Percentiles rank a stretch among this genome's conserved stretches.
Conservation (phyloP, 768 basidiomycete genomes). For the Agrocybe praecox region DNA sequence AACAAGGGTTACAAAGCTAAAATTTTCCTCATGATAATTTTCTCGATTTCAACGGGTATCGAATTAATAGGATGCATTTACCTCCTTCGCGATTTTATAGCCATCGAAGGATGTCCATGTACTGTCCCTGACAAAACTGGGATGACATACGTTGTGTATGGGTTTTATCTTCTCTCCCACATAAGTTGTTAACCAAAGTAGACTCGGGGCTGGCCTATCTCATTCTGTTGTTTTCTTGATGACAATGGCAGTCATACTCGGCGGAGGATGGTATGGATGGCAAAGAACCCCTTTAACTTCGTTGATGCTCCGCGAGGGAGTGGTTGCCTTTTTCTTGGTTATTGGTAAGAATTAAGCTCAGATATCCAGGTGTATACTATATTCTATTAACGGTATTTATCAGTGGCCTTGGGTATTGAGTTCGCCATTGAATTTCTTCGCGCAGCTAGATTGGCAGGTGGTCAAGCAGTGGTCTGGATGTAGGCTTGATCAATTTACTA, state of each 20-base stretch:
- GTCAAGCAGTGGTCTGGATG: background rate
- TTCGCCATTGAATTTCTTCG: background rate
- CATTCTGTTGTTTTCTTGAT: conserved; percentile 2
- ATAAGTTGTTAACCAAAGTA: background rate
- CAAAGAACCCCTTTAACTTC: conserved; percentile 11
- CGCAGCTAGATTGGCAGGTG: background rate
- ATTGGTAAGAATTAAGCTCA: background rate
- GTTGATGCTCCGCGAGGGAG: conserved; percentile 9
- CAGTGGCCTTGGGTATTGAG: background rate
- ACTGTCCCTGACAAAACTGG: background rate
- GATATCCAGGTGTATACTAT: background rate
- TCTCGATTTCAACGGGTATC: background rate
- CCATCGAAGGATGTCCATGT: background rate
- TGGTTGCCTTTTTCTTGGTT: conserved; percentile 2
- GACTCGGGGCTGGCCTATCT: conserved; percentile 2
- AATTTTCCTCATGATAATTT: background rate
- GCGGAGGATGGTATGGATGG: background rate
- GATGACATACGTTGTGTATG: background rate
- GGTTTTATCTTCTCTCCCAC: no score
- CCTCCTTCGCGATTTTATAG: background rate
- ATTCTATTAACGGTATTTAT: background rate
- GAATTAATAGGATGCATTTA: background rate
- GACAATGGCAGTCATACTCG: background rate
- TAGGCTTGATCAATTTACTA: background rate
- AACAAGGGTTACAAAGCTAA: conserved; percentile 1